phyloP scores from a whole-genome alignment of 768 basidiomycete species.

The Amanita rubescens region DNA sequence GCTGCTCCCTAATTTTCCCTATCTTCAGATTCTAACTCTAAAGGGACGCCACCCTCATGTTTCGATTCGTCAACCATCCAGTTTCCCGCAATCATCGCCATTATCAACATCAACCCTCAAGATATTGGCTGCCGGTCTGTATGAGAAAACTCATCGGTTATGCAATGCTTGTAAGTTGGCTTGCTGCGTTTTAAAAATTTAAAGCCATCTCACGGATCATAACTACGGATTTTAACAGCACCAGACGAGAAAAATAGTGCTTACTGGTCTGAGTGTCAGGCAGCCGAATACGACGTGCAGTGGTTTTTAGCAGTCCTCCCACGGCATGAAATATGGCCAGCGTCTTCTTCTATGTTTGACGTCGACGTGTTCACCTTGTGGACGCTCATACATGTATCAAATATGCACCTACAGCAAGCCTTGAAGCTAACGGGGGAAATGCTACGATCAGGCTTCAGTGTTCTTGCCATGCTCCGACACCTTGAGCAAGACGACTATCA shows the following conservation, averaged over 20 bases:
- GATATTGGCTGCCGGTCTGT: slow-evolving; percentile 9
- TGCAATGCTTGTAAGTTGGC: slow-evolving; percentile 21
- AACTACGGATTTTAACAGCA: slow-evolving; percentile 2
- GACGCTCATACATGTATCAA: slow-evolving; percentile 41
- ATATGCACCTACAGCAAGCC: slow-evolving; percentile 38
- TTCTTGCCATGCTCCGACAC: slow-evolving; percentile 38
- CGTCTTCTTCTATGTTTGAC: slow-evolving; percentile 28
- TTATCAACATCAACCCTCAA: slow-evolving; percentile 6
- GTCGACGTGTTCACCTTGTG: slow-evolving; percentile 40
- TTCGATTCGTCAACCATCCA: neutral
- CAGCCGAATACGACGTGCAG: slow-evolving; percentile 37
- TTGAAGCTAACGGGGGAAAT: neutral
- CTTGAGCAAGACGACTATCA: slow-evolving; percentile 44
- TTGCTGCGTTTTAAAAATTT: neutral
- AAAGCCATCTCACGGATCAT: neutral
- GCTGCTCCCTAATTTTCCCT: neutral
- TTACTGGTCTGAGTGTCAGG: slow-evolving; percentile 33
- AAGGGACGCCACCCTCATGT: neutral
- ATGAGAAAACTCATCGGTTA: slow-evolving; percentile 1
- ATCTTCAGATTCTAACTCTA: neutral
- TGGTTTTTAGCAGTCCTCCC: slow-evolving; percentile 33
- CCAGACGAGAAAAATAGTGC: slow-evolving; percentile 19
- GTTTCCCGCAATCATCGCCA: slow-evolving; percentile 2
- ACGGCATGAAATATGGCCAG: slow-evolving; percentile 25
- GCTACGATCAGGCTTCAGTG: slow-evolving; percentile 1